These are phyloP conservation scores for Rhizophora apiculata DNA, from an alignment of 345 rosid genomes.

Conservation along the genomic window DNA sequence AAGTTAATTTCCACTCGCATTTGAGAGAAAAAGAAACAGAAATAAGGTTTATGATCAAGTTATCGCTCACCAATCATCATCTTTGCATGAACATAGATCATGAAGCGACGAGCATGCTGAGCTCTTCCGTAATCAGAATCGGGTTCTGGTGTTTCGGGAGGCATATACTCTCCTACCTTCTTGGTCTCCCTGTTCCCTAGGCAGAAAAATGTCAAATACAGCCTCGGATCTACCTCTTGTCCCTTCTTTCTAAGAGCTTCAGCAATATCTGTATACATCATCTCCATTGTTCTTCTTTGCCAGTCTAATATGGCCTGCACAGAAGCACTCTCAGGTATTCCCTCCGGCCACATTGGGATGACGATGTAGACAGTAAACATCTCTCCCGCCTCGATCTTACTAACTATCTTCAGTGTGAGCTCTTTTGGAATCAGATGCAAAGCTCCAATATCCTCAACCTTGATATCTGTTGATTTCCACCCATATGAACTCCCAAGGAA, in stretches of 20 bases:
- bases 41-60: neutral
- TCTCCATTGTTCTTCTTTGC: conserved; percentile 86
- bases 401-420: conserved; percentile 63
- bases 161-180: conserved; percentile 39
- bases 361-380: conserved; percentile 66
- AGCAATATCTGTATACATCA: conserved; percentile 74
- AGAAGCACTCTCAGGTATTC: conserved; percentile 56
- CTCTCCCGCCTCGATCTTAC: conserved; percentile 74
- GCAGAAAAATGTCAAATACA: conserved; percentile 68
- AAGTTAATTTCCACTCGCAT: neutral
- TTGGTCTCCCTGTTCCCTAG: conserved; percentile 61
- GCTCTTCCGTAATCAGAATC: conserved; percentile 58
- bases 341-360: conserved; percentile 95
- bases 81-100: conserved; percentile 89
- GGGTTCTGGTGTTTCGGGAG: conserved; percentile 45
- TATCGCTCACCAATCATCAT: conserved; percentile 65
- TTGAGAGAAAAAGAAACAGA: neutral
- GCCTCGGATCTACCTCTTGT: conserved; percentile 45
- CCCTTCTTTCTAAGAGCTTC: conserved; percentile 44
- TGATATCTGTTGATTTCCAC: conserved; percentile 50
- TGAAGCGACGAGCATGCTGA: conserved; percentile 70
- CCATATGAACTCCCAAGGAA: conserved; percentile 77
- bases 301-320: conserved; percentile 83
- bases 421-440: conserved; percentile 78
- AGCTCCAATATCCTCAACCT: conserved; percentile 49